Percentiles rank a stretch among this genome's conserved stretches.
Conservation (phyloP, 2,329 filamentous ascomycete species). For the Reticulascus tulasneorum region DNA sequence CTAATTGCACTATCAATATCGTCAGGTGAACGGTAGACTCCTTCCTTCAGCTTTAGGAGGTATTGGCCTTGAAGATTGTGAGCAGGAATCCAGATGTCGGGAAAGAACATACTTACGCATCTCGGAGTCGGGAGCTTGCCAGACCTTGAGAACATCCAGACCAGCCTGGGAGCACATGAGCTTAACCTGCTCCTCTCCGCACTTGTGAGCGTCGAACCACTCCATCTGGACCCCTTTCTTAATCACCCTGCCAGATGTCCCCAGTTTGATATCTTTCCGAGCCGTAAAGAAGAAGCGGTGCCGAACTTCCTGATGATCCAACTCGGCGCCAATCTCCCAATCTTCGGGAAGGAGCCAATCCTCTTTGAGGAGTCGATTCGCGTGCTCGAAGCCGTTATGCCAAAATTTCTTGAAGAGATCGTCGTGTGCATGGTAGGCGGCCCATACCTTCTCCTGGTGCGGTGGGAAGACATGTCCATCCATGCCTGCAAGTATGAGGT, state of each 20-base stretch:
- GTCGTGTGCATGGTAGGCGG: constrained; percentile 32
- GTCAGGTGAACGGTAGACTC: constrained; percentile 23
- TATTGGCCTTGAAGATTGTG: constrained; percentile 29
- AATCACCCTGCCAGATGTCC: constrained; percentile 20
- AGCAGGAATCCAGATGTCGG: background rate
- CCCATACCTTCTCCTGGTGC: constrained; percentile 33
- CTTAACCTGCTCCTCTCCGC: constrained; percentile 29
- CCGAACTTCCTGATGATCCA: constrained; percentile 30
- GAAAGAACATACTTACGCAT: constrained; percentile 27
- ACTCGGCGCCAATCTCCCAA: constrained; percentile 32
- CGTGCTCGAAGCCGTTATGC: constrained; percentile 33
- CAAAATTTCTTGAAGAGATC: constrained; percentile 33
- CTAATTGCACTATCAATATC: constrained; percentile 31
- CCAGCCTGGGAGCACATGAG: constrained; percentile 36
- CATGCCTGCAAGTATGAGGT: constrained; percentile 36
- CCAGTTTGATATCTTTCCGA: constrained; percentile 26
- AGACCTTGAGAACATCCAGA: constrained; percentile 29
- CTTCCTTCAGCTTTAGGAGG: constrained; percentile 26
- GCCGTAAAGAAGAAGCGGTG: constrained; percentile 37
- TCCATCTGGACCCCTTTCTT: constrained; percentile 31
- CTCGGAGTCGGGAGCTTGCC: constrained; percentile 32
- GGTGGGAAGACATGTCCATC: constrained; percentile 31
- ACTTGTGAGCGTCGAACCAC: constrained; percentile 42
- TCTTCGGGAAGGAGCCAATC: constrained; percentile 30
- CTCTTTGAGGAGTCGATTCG: constrained; percentile 30